Evolutionary conservation across 2,329 filamentous ascomycete genomes (phyloP).

Genomic region (Cercospora nicotianae): DNA sequence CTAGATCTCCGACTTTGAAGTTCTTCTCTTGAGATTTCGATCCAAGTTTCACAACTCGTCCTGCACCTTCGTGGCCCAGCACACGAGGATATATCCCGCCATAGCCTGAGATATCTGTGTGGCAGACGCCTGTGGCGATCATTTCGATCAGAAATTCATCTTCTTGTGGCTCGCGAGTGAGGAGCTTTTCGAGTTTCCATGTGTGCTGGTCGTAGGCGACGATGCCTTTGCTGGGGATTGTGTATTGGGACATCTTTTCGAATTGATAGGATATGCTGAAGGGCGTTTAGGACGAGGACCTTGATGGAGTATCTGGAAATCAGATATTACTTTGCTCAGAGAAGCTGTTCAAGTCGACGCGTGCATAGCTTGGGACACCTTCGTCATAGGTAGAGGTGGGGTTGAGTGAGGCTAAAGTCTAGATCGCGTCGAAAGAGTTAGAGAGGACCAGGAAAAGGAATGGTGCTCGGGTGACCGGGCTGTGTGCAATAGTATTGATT

Average conservation of each 20-base stretch:
- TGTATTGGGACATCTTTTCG: slow-evolving; percentile 21
- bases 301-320: slow-evolving; percentile 4
- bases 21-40: slow-evolving; percentile 16
- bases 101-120: slow-evolving; percentile 45
- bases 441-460: slow-evolving; percentile 1
- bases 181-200: slow-evolving; percentile 26
- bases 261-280: neutral
- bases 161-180: slow-evolving; percentile 26
- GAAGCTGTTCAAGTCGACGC: neutral
- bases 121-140: slow-evolving; percentile 55
- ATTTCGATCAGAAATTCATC: slow-evolving; percentile 54
- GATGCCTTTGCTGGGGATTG: slow-evolving; percentile 32
- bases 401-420: slow-evolving; percentile 5
- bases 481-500: neutral
- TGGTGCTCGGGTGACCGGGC: slow-evolving; percentile 7
- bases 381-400: slow-evolving; percentile 11
- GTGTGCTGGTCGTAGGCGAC: slow-evolving; percentile 32
- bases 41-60: slow-evolving; percentile 25
- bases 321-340: neutral
- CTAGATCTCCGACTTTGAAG: slow-evolving; percentile 41
- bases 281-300: neutral
- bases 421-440: neutral
- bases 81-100: slow-evolving; percentile 30
- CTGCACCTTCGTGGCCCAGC: slow-evolving; percentile 33
- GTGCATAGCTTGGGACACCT: slow-evolving; percentile 10